Evolutionary conservation across 2,329 filamentous ascomycete species (phyloP), one percentile per base, ranked within the genome.

Genomic region (Fusarium sp.): DNA sequence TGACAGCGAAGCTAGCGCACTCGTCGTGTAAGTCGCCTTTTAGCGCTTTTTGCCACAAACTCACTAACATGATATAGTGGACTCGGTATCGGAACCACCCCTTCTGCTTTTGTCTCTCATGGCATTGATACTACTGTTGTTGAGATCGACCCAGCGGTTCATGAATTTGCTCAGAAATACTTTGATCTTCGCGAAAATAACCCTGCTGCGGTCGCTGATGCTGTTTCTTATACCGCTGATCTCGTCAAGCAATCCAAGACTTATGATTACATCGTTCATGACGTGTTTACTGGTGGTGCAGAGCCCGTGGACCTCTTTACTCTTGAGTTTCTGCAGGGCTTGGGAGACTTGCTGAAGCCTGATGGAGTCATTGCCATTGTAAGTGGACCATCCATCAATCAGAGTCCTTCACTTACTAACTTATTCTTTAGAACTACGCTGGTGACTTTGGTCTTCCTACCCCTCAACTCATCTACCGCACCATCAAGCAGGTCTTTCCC

Each of bases 211-310:
- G 90, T 98, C 66, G 87, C 90, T 50, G 93, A 99, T 73, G 96
- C 96, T 0, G 88, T 94, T 4, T 80, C 82, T n/a, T 97, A 89
- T 77, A 85, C 88, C 19, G 78, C 82, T 45, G 74, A 79, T 52
- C 75, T 84, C 47, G 81, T 82, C 55, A 74, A 79, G 50, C 71
- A 79, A 27, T 72, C 81, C 9, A 77, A 82, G 46, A 83, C 83
- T 27, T 99, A 91, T 77, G 91, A 97, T 80, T 98, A 97, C 81
- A 96, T 99, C 75, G 86, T 99, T 54, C 96, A 99, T 78, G 96
- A 99, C 72, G 96, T 99, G 23, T 99, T 99, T 78, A 99, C 96
- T 1, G 96, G 96, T 23, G 96, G 96, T 52, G 94, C 94, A 0
- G 96, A 98, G 78, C 96, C 96, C 1, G 88, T 94, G 4, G 84